Percentiles rank a stretch among this genome's conserved stretches.
Conservation (phyloP, 345 rosid genomes). For the Balakata baccata region DNA sequence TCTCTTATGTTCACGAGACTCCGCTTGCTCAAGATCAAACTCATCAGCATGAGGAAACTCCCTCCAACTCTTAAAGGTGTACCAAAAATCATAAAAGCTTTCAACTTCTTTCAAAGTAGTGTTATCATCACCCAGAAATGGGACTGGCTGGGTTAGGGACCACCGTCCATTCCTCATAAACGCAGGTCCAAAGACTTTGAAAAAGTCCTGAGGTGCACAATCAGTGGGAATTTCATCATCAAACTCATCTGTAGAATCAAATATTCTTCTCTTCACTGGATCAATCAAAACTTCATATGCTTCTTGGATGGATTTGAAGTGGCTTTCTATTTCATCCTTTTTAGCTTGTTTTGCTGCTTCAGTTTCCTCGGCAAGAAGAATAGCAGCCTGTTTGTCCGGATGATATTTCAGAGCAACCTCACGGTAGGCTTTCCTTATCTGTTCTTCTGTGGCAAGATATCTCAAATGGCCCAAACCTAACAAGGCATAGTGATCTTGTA, state of each 20-base stretch:
- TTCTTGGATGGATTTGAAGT: slow-evolving; percentile 84
- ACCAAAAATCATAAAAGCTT: slow-evolving; percentile 85
- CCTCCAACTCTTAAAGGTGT: slow-evolving; percentile 92
- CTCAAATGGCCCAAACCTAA: slow-evolving; percentile 87
- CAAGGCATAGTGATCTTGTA: slow-evolving; percentile 92
- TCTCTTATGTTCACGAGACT: slow-evolving; percentile 93
- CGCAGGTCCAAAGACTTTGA: slow-evolving; percentile 95
- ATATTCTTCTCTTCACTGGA: slow-evolving; percentile 82
- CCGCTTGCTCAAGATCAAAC: slow-evolving; percentile 91
- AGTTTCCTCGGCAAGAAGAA: slow-evolving; percentile 80
- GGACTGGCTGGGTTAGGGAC: slow-evolving; percentile 79
- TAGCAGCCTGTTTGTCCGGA: slow-evolving; percentile 87
- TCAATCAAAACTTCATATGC: slow-evolving; percentile 90
- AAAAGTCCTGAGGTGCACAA: slow-evolving; percentile 84
- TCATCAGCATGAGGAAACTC: slow-evolving; percentile 97
- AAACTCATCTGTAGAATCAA: slow-evolving; percentile 94
- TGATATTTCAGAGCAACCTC: slow-evolving; percentile 94
- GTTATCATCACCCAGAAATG: slow-evolving; percentile 70
- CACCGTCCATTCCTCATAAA: slow-evolving; percentile 95
- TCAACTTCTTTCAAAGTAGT: slow-evolving; percentile 71
- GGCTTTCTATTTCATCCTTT: slow-evolving; percentile 88
- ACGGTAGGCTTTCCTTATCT: slow-evolving; percentile 81
- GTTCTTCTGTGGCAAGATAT: slow-evolving; percentile 98
- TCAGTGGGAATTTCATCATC: slow-evolving; percentile 93
- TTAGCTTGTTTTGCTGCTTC: slow-evolving; percentile 91